Evolutionary conservation across 805 yeast genomes (phyloP), one percentile per base, ranked within the genome.

Genomic region (Metschnikowia dekortorum): DNA sequence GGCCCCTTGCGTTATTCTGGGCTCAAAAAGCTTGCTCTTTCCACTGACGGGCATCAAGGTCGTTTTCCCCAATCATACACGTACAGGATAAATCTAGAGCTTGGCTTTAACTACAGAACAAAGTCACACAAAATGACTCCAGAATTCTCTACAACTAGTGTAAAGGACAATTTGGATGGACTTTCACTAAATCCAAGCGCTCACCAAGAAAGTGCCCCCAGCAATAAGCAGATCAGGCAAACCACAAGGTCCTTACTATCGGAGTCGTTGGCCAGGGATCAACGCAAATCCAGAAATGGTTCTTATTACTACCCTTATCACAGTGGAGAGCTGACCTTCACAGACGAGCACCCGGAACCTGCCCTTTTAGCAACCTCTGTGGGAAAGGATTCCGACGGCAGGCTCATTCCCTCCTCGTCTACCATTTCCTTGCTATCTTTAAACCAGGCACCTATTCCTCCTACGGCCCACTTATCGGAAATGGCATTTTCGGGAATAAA

Each of bases 261-360:
- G 13, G 53, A 61, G 31, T 63, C 69, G 6, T 53, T 67, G 47
- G 70, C 69, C 3, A 59, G 59, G 16, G 65, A 63, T 18, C 47
- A 52, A 8, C 45, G 33, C 35, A 28, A 29, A 11, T 9, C 48
- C 6, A 36, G 39, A 36, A 40, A 44, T 11, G 26, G 39, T 9
- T 45, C 53, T 5, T 34, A 49, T 14, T 46, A 39, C 1, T 50
- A 18, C 39, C 33, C 46, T 38, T 53, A 46, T 16, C 39, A 44
- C 29, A 40, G 35, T 32, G 32, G 51, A 50, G 57, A 64, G 11
- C 67, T 61, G 45, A 30, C 14, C 38, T 36, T 52, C 49, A 48
- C 63, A 7, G 66, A 65, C 42, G 76, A 69, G 26, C 78, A 73
- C 51, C 78, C 78, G 4, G 78, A 74, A 47, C 78, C 78, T 1